Conservation (phyloP, 176 grass and related monocot species). For the Eleusine coracana region DNA sequence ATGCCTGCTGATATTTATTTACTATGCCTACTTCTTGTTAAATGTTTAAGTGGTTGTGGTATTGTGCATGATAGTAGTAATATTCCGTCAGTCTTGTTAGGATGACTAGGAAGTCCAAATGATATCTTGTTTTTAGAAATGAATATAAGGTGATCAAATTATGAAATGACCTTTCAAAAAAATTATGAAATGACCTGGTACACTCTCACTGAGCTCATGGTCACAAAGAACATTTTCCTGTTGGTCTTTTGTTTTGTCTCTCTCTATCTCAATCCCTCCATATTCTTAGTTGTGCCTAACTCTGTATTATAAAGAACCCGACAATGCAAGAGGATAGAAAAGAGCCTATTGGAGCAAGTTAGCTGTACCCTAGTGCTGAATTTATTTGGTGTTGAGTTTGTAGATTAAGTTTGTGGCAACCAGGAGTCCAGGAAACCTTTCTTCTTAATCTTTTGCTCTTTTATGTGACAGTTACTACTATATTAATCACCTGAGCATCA, state of each 20-base stretch:
- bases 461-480: too few relatives aligned
- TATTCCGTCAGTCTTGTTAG: background rate
- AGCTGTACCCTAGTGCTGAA: background rate
- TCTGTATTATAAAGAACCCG: background rate
- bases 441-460: background rate
- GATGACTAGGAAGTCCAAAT: background rate
- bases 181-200: background rate
- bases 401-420: background rate
- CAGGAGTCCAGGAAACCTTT: background rate
- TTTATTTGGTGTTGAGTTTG: background rate
- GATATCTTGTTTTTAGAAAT: conserved; percentile 26
- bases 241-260: background rate
- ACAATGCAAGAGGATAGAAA: background rate
- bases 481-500: conserved; percentile 5
- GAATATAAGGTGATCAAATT: conserved; percentile 1
- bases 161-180: background rate
- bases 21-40: background rate
- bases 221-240: background rate
- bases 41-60: background rate
- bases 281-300: background rate
- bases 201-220: background rate
- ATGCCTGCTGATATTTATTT: background rate
- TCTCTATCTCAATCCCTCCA: background rate
- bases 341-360: background rate
- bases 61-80: background rate